These are phyloP conservation scores for Yarrowia sp. DNA, from an alignment of 805 yeast genomes.

Conservation along the genomic window DNA sequence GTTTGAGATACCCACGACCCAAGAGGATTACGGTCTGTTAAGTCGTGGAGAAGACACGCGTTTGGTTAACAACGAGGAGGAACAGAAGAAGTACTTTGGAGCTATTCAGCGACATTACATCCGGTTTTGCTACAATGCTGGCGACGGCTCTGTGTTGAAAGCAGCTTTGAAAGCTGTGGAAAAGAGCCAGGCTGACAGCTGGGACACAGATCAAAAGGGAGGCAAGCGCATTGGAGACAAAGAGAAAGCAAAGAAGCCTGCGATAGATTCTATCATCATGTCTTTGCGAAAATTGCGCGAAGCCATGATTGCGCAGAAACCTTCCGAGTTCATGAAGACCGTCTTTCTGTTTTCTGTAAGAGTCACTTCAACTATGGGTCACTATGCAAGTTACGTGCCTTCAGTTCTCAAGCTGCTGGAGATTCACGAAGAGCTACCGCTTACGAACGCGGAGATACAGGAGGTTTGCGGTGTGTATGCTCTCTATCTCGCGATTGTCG, in stretches of 20 bases:
- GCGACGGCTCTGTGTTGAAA: slow-evolving; percentile 5
- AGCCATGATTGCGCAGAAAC: slow-evolving; percentile 54
- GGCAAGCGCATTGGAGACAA: slow-evolving; percentile 12
- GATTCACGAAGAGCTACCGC: slow-evolving; percentile 42
- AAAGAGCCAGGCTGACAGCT: slow-evolving; percentile 14
- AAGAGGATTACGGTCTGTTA: slow-evolving; percentile 52
- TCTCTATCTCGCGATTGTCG: slow-evolving; percentile 52
- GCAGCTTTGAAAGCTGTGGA: slow-evolving; percentile 12
- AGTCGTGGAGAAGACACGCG: slow-evolving; percentile 56
- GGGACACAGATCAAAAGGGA: slow-evolving; percentile 12
- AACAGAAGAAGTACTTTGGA: slow-evolving; percentile 33
- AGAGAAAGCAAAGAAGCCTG: slow-evolving; percentile 8
- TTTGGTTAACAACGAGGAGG: slow-evolving; percentile 38
- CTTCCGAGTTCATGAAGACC: slow-evolving; percentile 53
- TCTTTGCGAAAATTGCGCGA: slow-evolving; percentile 58
- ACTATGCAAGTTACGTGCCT: slow-evolving; percentile 63
- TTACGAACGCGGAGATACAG: slow-evolving; percentile 50
- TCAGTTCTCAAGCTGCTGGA: slow-evolving; percentile 56
- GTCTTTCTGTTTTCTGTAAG: slow-evolving; percentile 60
- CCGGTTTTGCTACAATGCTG: slow-evolving; percentile 34
- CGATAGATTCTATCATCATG: slow-evolving; percentile 37
- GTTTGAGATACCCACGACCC: slow-evolving; percentile 12
- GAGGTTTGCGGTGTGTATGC: slow-evolving; percentile 55
- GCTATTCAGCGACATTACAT: slow-evolving; percentile 33
- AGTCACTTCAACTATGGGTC: slow-evolving; percentile 56